A percentile compares a stretch with the other conserved stretches of the same genome.
phyloP scores from a whole-genome alignment of 2,329 filamentous ascomycete species.

The Pestalotiopsis sp. region DNA sequence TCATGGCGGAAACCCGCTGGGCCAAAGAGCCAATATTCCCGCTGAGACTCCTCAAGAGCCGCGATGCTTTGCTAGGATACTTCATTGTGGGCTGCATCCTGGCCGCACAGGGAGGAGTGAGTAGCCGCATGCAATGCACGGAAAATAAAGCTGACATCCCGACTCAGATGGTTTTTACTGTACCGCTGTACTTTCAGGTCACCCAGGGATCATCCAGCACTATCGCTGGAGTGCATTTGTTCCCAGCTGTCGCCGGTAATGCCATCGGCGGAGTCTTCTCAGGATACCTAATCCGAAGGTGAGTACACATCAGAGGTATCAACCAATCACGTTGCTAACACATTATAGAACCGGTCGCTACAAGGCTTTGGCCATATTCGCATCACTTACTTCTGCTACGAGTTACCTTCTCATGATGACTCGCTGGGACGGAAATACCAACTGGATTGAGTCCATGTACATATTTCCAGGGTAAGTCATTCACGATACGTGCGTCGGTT shows the following conservation, averaged over 20 bases:
- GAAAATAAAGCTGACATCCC: background rate
- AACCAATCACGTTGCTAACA: background rate
- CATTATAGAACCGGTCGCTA: conserved; percentile 54
- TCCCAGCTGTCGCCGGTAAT: background rate
- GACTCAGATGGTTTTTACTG: background rate
- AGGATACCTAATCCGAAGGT: conserved; percentile 26
- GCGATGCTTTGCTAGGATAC: background rate
- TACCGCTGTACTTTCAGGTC: background rate
- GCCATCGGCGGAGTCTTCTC: background rate
- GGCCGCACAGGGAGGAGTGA: background rate
- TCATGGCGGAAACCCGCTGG: background rate
- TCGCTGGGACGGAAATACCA: conserved; percentile 62
- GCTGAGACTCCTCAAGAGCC: background rate
- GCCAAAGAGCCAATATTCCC: background rate
- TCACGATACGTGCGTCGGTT: background rate
- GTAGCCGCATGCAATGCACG: background rate
- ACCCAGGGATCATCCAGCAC: background rate
- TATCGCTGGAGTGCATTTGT: background rate
- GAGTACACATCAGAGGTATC: background rate
- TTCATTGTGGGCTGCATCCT: background rate
- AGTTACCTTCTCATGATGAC: conserved; percentile 56
- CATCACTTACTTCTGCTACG: conserved; percentile 49
- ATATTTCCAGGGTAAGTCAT: background rate
- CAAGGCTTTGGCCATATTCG: conserved; percentile 54
- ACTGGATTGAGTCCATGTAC: conserved; percentile 51